Base-by-base conservation (phyloP, 345 rosid species). In the Cardamine chenopodiifolia region DNA sequence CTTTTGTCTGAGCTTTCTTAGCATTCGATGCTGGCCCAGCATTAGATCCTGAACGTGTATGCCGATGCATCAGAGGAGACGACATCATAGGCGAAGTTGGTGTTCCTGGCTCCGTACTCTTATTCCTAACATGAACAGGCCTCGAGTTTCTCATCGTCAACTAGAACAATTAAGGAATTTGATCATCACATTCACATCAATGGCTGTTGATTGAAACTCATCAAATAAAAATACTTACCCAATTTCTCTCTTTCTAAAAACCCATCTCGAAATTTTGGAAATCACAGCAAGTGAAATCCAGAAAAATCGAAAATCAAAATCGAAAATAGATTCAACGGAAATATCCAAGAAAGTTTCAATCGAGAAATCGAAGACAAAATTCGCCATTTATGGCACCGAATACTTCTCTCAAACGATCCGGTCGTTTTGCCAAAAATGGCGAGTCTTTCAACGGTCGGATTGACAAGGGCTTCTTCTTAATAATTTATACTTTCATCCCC, bases 1-100 rank as follows among this genome's bases (percentile, higher is more conserved):
- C 97, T 82, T 94, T 91, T 0, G 98, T 86, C 67, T 91, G 97
- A 6, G 91, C 93, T 74, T 88, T 91, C 82, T 81, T 90, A 39
- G 78, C 69, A 50, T 66, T 84, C 12, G 84, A 74, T 12, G 48
- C 34, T 26, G 79, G 45, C 19, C 72, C 72, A 29, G 84, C 74
- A 20, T 34, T 42, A 1, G 98, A 94, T 63, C 90, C 97, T 7
- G 96, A 64, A 17, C 97, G 88, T 19, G 66, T 70, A 70, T 93
- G 96, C 23, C 84, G 85, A 58, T 68, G 72, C 70, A 50, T 65
- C 13, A 79, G 25, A 17, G 89, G 75, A 2, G 97, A 82, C 20
- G 83, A 12, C 71, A 72, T 39, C 47, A 66, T 7, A 1, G 92
- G 92, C 0, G 91, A 85, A 12, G 81, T 47, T 4, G 87, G 88